Evolutionary conservation across 192 early-diverging fungal genomes (phyloP), one percentile per base, ranked within the genome.

Genomic region (Helicostylum pulchrum): DNA sequence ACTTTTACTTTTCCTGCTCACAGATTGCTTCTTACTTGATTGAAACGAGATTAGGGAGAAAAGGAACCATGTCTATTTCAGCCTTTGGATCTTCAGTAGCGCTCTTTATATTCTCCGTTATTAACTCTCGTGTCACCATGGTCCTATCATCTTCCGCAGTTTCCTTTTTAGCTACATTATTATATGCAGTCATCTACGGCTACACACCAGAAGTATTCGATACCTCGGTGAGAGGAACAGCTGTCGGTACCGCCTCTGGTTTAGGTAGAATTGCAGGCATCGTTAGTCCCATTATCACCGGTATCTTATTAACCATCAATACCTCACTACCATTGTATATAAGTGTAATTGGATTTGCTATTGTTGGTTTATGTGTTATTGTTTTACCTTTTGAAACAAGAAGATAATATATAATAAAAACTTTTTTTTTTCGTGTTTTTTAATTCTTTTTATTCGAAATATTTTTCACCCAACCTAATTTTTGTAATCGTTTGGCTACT

Each of bases 171-270:
- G 79, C 86, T 31, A 86, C 90, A 0, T 67, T 92, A n/a, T 78
- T 88, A 67, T 93, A 93, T 78, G 93, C 90, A 1, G 89, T 93
- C 21, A 83, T 92, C 12, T 95, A 95, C 66, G 83, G 88, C 0
- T 95, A 93, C 62, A 94, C 93, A 20, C 92, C 93, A 0, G 93
- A 95, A 64, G 91, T 92, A 21, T 95, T 95, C 71, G 82, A 85
- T 14, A 83, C 90, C 0, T 74, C 80, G 8, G 76, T 88, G 42
- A 82, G 93, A 11, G 93, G 93, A 4, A 93, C 91, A 0, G 91
- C 87, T 0, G 85, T 83, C 31, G 93, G 91, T 17, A 82, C 85
- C n/a, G 87, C 90, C 7, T 86, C 90, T 12, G 89, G 90, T 7
- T 68, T 88, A 30, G 87, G 86, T 10, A 84, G 91, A 32, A 77